phyloP scores from a whole-genome alignment of 176 grass and related monocot genomes.

The Lolium multiflorum region DNA sequence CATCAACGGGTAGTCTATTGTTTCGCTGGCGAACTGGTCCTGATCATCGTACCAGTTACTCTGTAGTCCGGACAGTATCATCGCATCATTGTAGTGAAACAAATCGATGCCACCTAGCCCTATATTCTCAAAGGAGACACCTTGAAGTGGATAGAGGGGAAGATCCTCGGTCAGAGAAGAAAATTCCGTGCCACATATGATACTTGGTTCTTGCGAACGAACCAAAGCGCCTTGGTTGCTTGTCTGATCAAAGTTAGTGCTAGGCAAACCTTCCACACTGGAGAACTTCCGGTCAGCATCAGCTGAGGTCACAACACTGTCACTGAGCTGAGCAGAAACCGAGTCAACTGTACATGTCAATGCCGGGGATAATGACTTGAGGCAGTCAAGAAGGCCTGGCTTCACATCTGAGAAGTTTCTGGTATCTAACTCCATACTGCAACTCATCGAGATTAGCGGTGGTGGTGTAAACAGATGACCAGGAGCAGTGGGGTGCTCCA shows the following conservation, averaged over 20 bases:
- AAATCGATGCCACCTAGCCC: constrained; percentile 70
- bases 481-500: constrained; percentile 43
- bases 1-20: constrained; percentile 57
- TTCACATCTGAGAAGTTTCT: constrained; percentile 65
- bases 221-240: constrained; percentile 40
- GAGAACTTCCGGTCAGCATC: constrained; percentile 51
- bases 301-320: constrained; percentile 47
- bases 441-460: constrained; percentile 56
- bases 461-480: constrained; percentile 53
- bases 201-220: constrained; percentile 47
- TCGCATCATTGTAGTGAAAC: constrained; percentile 62
- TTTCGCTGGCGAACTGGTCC: constrained; percentile 57
- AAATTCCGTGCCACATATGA: constrained; percentile 55
- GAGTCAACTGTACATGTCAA: constrained; percentile 71
- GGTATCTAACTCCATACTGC: constrained; percentile 53
- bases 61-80: constrained; percentile 47
- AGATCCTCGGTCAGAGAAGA: constrained; percentile 67
- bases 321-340: constrained; percentile 65
- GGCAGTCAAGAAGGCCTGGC: constrained; percentile 61
- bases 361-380: constrained; percentile 65
- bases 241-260: constrained; percentile 51
- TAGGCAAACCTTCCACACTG: constrained; percentile 53
- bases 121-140: constrained; percentile 78
- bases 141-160: constrained; percentile 60
- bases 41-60: constrained; percentile 87